phyloP scores from a whole-genome alignment of 108 stramenopile species.

The Cyclotella atomus region DNA sequence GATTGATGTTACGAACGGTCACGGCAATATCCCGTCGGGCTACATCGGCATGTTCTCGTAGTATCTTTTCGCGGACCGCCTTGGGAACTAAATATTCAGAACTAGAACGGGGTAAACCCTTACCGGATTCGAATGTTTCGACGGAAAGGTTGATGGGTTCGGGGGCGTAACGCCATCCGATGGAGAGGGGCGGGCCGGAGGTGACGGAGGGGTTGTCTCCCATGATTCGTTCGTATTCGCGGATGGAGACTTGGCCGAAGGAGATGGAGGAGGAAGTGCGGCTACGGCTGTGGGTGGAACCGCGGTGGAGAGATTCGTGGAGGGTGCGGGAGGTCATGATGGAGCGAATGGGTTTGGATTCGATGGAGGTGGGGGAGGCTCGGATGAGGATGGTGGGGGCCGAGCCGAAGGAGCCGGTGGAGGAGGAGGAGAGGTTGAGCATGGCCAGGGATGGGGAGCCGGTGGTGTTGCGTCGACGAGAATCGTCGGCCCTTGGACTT shows the following conservation, averaged over 20 bases:
- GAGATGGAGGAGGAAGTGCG: too few relatives aligned
- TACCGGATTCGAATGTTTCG: slow-evolving; percentile 56
- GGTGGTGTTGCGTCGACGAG: background rate
- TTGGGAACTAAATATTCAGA: slow-evolving; percentile 60
- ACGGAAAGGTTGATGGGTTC: slow-evolving; percentile 43
- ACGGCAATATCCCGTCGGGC: slow-evolving; percentile 63
- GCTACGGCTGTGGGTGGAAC: background rate
- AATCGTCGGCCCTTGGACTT: background rate
- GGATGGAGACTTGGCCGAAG: slow-evolving; percentile 63
- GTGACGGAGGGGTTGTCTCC: slow-evolving; percentile 82
- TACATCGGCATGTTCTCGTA: slow-evolving; percentile 62
- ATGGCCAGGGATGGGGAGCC: background rate
- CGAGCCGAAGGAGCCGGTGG: slow-evolving; percentile 11
- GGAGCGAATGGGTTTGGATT: slow-evolving; percentile 27
- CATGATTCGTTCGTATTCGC: slow-evolving; percentile 77
- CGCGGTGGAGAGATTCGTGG: slow-evolving; percentile 42
- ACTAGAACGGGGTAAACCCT: slow-evolving; percentile 41
- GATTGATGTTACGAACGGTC: slow-evolving; percentile 63
- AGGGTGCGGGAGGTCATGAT: slow-evolving; percentile 45
- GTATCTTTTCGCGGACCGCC: slow-evolving; percentile 60
- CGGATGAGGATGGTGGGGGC: slow-evolving; percentile 44
- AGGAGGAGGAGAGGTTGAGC: background rate
- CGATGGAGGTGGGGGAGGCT: slow-evolving; percentile 11
- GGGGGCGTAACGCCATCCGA: slow-evolving; percentile 47
- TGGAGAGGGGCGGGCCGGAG: slow-evolving; percentile 58